These are phyloP conservation scores for Rhodomyrtus tomentosa DNA, from an alignment of 345 rosid species.

Conservation along the genomic window DNA sequence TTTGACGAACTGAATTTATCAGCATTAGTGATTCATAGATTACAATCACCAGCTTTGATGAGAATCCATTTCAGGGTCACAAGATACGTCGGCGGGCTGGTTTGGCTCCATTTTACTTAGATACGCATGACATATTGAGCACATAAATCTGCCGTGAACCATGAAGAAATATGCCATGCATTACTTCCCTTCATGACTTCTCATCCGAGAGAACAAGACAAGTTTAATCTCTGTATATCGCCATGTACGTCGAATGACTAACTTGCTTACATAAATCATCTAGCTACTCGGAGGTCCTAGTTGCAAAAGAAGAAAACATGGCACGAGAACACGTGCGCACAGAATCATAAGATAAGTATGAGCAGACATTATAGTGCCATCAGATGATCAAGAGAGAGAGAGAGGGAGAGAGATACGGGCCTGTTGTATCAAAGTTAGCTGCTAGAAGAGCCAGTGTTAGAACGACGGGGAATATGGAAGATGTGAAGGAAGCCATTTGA, in stretches of 20 bases:
- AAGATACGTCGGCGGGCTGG: background rate
- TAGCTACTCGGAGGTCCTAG: background rate
- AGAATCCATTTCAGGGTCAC: background rate
- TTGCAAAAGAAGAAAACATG: background rate
- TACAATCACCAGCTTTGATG: background rate
- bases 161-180: background rate
- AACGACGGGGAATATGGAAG: background rate
- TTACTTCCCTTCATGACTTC: background rate
- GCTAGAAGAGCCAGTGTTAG: conserved; percentile 1
- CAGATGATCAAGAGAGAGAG: background rate
- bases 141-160: background rate
- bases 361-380: background rate
- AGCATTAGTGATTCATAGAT: background rate
- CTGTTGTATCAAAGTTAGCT: conserved; percentile 6
- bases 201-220: background rate
- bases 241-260: background rate
- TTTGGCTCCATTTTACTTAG: background rate
- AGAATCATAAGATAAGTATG: background rate
- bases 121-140: background rate
- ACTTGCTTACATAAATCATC: background rate
- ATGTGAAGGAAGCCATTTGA: background rate
- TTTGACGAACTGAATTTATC: background rate
- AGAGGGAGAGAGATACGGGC: background rate
- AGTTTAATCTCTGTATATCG: background rate
- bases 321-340: background rate